phyloP scores from a whole-genome alignment of 805 yeast species.

The Wickerhamomyces chaumierensis region DNA sequence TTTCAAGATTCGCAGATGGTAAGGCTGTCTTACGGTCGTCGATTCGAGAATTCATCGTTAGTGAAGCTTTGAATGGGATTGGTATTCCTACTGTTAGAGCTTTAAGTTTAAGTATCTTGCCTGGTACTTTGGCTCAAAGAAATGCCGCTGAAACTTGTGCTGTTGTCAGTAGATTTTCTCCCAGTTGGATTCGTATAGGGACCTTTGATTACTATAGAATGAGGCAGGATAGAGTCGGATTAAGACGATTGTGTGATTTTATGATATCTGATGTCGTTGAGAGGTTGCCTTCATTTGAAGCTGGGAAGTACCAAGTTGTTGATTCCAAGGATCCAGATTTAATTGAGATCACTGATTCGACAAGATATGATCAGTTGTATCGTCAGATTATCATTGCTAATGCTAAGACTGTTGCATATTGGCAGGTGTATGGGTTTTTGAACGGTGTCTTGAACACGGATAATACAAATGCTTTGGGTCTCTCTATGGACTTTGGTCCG shows the following conservation, averaged over 20 bases:
- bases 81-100: constrained; percentile 87
- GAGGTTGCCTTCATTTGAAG: constrained; percentile 17
- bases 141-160: constrained; percentile 72
- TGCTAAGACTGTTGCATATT: constrained; percentile 66
- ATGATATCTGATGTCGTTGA: constrained; percentile 54
- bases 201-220: constrained; percentile 74
- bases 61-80: constrained; percentile 70
- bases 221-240: constrained; percentile 56
- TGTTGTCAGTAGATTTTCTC: constrained; percentile 72
- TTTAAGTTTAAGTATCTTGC: constrained; percentile 57
- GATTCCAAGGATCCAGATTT: constrained; percentile 1
- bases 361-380: constrained; percentile 62
- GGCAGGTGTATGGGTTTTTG: constrained; percentile 88
- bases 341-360: constrained; percentile 25
- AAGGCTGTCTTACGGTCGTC: constrained; percentile 86
- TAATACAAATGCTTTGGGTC: constrained; percentile 81
- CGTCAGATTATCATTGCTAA: constrained; percentile 62
- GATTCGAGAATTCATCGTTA: constrained; percentile 75
- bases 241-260: constrained; percentile 57
- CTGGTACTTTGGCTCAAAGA: constrained; percentile 69
- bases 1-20: constrained; percentile 92
- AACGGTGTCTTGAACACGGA: constrained; percentile 95
- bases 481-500: constrained; percentile 91
- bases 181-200: constrained; percentile 81
- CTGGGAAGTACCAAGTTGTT: constrained; percentile 14